phyloP scores from a whole-genome alignment of 768 basidiomycete genomes.

The Leucocoprinus leucothites region DNA sequence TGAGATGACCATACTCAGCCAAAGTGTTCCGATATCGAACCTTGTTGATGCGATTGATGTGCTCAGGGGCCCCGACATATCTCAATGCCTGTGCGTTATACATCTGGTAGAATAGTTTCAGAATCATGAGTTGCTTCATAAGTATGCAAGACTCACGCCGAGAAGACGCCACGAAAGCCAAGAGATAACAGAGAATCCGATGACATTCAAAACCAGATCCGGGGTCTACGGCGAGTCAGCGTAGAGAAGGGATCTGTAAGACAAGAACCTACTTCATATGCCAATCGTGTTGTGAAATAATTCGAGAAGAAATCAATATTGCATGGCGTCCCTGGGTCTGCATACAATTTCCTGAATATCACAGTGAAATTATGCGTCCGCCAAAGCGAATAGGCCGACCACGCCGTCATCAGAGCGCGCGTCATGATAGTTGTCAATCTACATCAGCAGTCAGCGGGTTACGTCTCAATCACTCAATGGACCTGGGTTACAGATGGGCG shows the following conservation, averaged over 20 bases:
- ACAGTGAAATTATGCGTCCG: conserved; percentile 31
- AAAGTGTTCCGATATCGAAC: not conserved
- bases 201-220: conserved; percentile 43
- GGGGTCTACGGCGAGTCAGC: conserved; percentile 35
- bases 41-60: conserved; percentile 49
- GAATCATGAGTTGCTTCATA: not conserved
- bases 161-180: conserved; percentile 46
- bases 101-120: conserved; percentile 22
- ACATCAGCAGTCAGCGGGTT: not conserved
- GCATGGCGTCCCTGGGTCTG: conserved; percentile 41
- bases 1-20: not conserved
- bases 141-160: conserved; percentile 25
- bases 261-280: conserved; percentile 36
- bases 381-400: conserved; percentile 52
- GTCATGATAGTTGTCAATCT: conserved; percentile 49
- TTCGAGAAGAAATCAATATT: conserved; percentile 41
- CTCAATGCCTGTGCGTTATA: conserved; percentile 48
- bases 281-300: conserved; percentile 39
- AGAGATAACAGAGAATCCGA: conserved; percentile 37
- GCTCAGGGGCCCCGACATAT: conserved; percentile 49
- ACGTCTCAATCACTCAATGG: not conserved
- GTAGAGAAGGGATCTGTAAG: not conserved
- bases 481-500: conserved; percentile 44
- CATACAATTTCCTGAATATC: conserved; percentile 36
- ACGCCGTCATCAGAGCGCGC: conserved; percentile 42